Base-by-base conservation (phyloP, 2,329 filamentous ascomycete species). In the Paracamarosporium sp. region DNA sequence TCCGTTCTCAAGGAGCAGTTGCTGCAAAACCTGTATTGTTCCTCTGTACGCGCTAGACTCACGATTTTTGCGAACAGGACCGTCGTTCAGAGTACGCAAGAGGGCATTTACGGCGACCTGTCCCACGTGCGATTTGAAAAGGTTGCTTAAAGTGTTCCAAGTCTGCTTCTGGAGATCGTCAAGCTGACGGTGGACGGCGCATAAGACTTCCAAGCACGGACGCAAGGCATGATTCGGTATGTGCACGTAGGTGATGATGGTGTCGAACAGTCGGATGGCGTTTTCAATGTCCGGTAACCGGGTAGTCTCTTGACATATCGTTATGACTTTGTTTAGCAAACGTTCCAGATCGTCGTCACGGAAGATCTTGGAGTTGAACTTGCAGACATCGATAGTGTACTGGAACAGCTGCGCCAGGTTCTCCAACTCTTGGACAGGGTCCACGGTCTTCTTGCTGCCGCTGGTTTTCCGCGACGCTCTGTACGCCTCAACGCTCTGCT, bases 61-160 rank as follows among this genome's bases (percentile, higher is more conserved):
- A 13, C 64, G 62, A 20, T 60, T 66, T 46, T 63, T 66, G 40
- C 63, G 56, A 24, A 61, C 61, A 0, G 73, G 68, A 1, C 69
- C 70, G 27, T 75, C 64, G 5, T 68, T 53, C 3, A 76, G 67
- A 12, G 88, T 84, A 54, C 88, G 85, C 30, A 92, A 79, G 22
- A 92, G 76, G 24, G 89, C 84, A 53, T 86, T 83, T 44, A 92
- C 83, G 1, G 88, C 88, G 33, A 85, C 85, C 61, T 90, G 88
- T 20, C 89, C 89, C 62, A 91, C 86, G 70, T 92, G 90, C 1
- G 90, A 92, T 66, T 83, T 87, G 78, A 88, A 89, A 0, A 93
- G 80, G 62, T 91, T 89, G 68, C 85, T 83, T 30, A 93, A 80
- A 0, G 88, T 88, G 59, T 86, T 85, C 90, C 90, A 93, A 3